These are phyloP conservation scores for Ophiostoma novo-ulmi DNA, from an alignment of 2,329 filamentous ascomycete genomes.

Conservation along the genomic window DNA sequence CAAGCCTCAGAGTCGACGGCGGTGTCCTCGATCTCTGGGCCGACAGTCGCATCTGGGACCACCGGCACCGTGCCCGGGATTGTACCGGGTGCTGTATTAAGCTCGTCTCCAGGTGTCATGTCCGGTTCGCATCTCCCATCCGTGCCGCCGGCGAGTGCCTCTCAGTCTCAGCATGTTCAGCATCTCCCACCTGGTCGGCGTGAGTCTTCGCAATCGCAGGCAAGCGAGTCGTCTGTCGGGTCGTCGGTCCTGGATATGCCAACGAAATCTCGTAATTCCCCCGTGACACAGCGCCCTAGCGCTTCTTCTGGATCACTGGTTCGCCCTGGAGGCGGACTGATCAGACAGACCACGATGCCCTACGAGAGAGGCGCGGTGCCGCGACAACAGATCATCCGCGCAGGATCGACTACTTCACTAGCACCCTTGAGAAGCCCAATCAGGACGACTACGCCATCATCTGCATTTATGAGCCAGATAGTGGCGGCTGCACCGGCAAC, in stretches of 20 bases:
- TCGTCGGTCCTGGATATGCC: conserved; percentile 23
- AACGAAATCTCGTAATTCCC: conserved; percentile 3
- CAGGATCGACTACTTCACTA: neutral
- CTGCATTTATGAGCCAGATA: neutral
- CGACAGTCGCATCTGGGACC: neutral
- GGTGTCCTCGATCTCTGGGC: conserved; percentile 12
- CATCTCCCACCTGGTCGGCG: neutral
- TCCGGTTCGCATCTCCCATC: neutral
- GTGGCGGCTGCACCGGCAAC: neutral
- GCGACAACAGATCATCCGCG: neutral
- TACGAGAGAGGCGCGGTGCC: neutral
- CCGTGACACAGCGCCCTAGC: neutral
- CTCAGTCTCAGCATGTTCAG: neutral
- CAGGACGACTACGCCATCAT: neutral
- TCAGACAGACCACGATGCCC: conserved; percentile 19
- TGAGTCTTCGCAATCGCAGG: neutral
- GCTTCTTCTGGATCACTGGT: neutral
- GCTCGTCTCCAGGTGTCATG: neutral
- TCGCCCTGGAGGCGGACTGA: conserved; percentile 13
- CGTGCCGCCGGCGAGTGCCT: too few species aligned
- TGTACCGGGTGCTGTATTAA: neutral
- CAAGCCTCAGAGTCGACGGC: conserved; percentile 19
- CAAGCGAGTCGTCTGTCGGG: neutral
- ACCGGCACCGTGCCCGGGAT: neutral
- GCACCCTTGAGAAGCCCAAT: neutral